These are phyloP conservation scores for Scenedesmus sp. DNA, from an alignment of 163 green algal genomes.

Conservation along the genomic window DNA sequence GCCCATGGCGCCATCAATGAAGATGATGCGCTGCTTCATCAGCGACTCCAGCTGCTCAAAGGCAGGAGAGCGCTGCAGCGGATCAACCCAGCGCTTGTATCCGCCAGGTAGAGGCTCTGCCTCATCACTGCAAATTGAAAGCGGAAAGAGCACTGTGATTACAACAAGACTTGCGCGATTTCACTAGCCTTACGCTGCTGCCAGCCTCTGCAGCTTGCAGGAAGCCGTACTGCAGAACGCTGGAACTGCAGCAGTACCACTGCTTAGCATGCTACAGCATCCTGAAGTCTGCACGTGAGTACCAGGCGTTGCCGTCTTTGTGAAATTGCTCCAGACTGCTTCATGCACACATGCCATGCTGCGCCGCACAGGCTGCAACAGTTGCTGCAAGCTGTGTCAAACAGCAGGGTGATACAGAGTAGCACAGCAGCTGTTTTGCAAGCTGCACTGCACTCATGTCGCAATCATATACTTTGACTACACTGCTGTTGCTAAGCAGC, in stretches of 20 bases:
- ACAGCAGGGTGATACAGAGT: background rate
- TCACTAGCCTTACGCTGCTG: background rate
- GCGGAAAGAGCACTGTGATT: background rate
- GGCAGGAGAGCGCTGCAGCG: constrained; percentile 69
- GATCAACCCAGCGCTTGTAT: constrained; percentile 76
- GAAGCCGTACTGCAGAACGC: background rate
- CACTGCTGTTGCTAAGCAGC: no score
- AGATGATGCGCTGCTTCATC: constrained; percentile 87
- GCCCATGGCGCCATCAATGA: constrained; percentile 99
- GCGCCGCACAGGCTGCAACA: background rate
- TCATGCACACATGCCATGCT: background rate
- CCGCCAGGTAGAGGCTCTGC: constrained; percentile 39
- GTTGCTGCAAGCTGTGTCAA: background rate
- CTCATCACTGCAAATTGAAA: background rate
- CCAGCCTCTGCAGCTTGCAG: background rate
- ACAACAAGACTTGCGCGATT: background rate
- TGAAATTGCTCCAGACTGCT: background rate
- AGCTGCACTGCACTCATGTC: background rate
- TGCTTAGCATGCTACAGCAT: background rate
- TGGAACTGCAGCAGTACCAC: background rate
- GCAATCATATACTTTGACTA: no score
- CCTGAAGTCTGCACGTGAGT: background rate
- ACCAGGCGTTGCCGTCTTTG: background rate
- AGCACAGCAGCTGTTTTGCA: background rate
- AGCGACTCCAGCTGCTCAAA: constrained; percentile 66